Evolutionary conservation across 179 eudicot genomes (phyloP), one percentile per base, ranked within the genome.

Genomic region (Pouteria campechiana): DNA sequence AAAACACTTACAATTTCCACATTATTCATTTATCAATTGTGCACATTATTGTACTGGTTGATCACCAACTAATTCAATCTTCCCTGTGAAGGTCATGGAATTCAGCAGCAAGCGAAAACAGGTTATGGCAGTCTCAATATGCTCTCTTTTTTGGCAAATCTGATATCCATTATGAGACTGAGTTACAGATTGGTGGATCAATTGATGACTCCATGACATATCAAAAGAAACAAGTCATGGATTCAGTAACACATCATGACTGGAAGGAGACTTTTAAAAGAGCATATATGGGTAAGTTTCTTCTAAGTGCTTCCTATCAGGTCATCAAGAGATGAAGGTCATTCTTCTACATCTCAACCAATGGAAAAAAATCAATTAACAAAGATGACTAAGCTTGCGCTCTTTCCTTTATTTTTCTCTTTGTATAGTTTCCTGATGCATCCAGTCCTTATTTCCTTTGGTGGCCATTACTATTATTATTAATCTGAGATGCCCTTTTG

Each of bases 71-170:
- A n/a, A n/a, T n/a, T n/a, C n/a, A 12, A 50, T 37, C 32, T 14
- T 40, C 21, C 10, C 10, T 60, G 23, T 52, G 49, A 52, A 89
- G 97, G 75, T 69, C 70, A 33, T 90, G 98, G 98, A 75, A 73
- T 60, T 60, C 27, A 16, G 82, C 88, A 37, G 78, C 94, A 19
- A 64, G 41, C 41, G 94, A 90, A 53, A 64, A 78, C 52, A 54
- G 42, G 46, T 52, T 90, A 20, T 90, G 98, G 98, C 47, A 65
- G 52, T 38, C 57, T 17, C 75, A 68, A 25, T 64, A 76, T 52
- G 17, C 6, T 37, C 30, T 52, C 55, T 69, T 65, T 53, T 81
- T 85, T 63, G 66, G 60, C 10, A 48, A 58, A 41, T 55, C 49
- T 1, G 33, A 42, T 42, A 49, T 53, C 43, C 32, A 7, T 10